phyloP scores from a whole-genome alignment of 306 rosid species.

The Sicyos baderoa region DNA sequence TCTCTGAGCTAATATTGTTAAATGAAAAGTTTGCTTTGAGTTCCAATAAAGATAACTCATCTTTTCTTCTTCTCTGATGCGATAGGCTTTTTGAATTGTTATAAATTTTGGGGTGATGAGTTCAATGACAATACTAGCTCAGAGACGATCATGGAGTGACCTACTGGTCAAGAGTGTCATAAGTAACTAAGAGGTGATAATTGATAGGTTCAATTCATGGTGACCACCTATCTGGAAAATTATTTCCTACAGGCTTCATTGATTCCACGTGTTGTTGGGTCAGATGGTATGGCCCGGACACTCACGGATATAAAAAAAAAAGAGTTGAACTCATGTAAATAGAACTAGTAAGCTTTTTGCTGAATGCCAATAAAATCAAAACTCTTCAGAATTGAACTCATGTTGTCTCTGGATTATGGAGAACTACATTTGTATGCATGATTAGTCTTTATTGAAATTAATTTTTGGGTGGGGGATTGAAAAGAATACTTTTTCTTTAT shows the following conservation, averaged over 20 bases:
- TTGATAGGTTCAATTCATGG: too few relatives aligned
- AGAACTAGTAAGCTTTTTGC: not conserved
- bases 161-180: too few relatives aligned
- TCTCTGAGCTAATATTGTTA: not conserved
- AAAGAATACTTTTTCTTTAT: not conserved
- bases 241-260: too few relatives aligned
- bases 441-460: not conserved
- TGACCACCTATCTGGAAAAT: too few relatives aligned
- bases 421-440: slow-evolving; percentile 7
- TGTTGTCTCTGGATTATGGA: not conserved
- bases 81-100: not conserved
- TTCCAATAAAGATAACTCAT: not conserved
- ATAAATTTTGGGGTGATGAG: not conserved
- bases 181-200: too few relatives aligned
- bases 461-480: not conserved
- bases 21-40: not conserved
- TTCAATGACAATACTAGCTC: too few relatives aligned
- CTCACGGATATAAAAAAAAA: too few relatives aligned
- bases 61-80: too few relatives aligned
- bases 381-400: not conserved
- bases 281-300: too few relatives aligned
- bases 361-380: not conserved
- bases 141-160: too few relatives aligned
- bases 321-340: not conserved
- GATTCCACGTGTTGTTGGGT: too few relatives aligned